Base-by-base conservation (phyloP, 768 basidiomycete species). In the Melanogaster broomeanus region DNA sequence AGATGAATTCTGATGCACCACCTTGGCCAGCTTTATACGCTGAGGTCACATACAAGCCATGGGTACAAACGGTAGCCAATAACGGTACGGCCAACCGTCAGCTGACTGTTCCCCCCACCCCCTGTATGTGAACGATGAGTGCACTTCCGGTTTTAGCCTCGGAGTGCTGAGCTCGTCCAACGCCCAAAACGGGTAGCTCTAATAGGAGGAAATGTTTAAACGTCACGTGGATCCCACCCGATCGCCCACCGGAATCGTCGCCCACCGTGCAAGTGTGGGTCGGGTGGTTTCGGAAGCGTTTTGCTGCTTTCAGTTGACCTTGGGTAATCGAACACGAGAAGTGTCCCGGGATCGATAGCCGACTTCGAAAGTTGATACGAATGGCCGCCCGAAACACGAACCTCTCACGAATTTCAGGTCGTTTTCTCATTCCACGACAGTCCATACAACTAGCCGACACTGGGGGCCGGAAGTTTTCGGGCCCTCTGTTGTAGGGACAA, bases 21-120 rank as follows among this genome's bases (percentile, higher is more conserved):
- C 37, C 8, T 4, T 18, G 12, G 8, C 39, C n/a, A 25, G 49
- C 19, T 46, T 65, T 65, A 67, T 65, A 62, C 28, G 24, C 19
- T 30, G 3, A 18, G 10, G 15, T 35, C 45, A n/a, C n/a, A 37
- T 22, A 19, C 18, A 4, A 28, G 2, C 22, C 31, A 44, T 19
- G 50, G 40, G 53, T 42, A 35, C 33, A 45, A 45, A 38, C 44
- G 51, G 44, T 15, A 31, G 21, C 50, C 41, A 9, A 16, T 35
- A 55, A 25, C 22, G 50, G 48, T 55, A 42, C 13, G 13, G 8
- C 35, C 8, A 28, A 42, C 51, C 24, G 45, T 61, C 61, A 62
- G 45, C 57, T 61, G 61, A 59, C 46, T 42, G 38, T 31, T 31
- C 15, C 49, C 22, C 11, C 21, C 49, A 12, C 15, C 49, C 22